Base-by-base conservation (phyloP, 148 eudicot genomes). In the Amaranthus hypochondriacus region DNA sequence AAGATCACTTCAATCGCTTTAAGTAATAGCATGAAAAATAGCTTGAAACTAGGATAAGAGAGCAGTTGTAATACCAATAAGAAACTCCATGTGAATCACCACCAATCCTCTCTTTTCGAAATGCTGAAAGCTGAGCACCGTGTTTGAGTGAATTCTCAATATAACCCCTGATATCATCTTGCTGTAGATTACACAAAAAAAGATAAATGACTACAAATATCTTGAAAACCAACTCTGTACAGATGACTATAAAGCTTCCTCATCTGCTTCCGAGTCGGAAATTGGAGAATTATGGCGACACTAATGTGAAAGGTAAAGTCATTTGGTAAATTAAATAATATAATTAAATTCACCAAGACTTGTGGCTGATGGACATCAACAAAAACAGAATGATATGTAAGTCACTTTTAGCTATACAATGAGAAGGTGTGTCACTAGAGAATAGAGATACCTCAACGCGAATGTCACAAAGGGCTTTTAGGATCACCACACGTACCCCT, bases 21-120 rank as follows among this genome's bases (percentile, higher is more conserved):
- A 28, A 28, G 39, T 28, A 28, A 2, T 44, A 74, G 47, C 15
- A 73, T 51, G 14, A 75, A 71, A 64, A 48, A 56, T 4, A 56
- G 49, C 53, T 9, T 28, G 48, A 39, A 9, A 72, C 63, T 46
- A 12, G 49, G 18, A 70, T 13, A 15, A 72, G 39, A 59, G 61
- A 21, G 62, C 57, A 76, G 39, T 15, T 28, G 56, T 69, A 78
- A 42, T 96, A 96, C 99, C 99, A 96, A 80, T 85, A 96, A 43
- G 95, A 92, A 75, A 89, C 80, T 57, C 99, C 97, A 83, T 84
- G 89, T 63, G 99, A 90, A 87, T 96, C 95, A 78, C 99, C 99
- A 18, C 97, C 99, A 73, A 89, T 77, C 48, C 97, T 90, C 76
- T 87, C 90, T 85, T 92, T 96, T 70, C 97, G 92, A 72, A 96